Evolutionary conservation across 495 filamentous ascomycete species (phyloP).

Genomic region (Annulohypoxylon moriforme): DNA sequence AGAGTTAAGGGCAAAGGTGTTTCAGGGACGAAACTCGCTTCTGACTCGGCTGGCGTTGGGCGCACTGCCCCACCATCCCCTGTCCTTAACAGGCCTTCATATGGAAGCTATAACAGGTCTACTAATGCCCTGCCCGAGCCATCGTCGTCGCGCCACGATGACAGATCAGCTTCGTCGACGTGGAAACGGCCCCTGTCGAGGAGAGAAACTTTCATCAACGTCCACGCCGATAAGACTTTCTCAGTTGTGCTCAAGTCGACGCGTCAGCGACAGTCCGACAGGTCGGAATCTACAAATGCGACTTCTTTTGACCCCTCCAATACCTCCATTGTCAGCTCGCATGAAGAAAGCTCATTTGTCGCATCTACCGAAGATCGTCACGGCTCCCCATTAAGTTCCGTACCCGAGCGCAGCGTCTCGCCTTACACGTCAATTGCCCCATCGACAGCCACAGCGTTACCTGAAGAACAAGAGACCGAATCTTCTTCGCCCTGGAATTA

Average conservation of each 20-base stretch:
- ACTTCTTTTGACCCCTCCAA: constrained; percentile 49
- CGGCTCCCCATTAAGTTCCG: constrained; percentile 58
- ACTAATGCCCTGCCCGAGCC: constrained; percentile 46
- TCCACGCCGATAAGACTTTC: constrained; percentile 63
- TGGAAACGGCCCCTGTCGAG: constrained; percentile 50
- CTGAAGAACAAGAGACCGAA: constrained; percentile 53
- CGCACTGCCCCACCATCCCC: constrained; percentile 51
- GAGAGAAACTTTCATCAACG: constrained; percentile 53
- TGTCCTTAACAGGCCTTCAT: constrained; percentile 44
- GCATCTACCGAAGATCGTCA: constrained; percentile 58
- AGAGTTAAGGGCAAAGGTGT: constrained; percentile 53
- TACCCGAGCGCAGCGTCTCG: constrained; percentile 56
- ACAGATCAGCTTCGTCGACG: constrained; percentile 29
- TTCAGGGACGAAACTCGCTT: constrained; percentile 60
- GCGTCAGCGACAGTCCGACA: constrained; percentile 42
- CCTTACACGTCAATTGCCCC: constrained; percentile 46
- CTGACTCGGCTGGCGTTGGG: constrained; percentile 51
- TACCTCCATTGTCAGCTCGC: constrained; percentile 55
- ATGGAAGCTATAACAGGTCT: constrained; percentile 47
- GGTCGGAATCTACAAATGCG: constrained; percentile 42
- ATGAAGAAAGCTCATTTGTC: constrained; percentile 59
- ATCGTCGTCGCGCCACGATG: constrained; percentile 37
- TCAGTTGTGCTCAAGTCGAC: constrained; percentile 52
- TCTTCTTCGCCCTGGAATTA: constrained; percentile 63
- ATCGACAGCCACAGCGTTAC: constrained; percentile 52